These are phyloP conservation scores for Physaria fendleri DNA, from an alignment of 345 rosid species.

Conservation along the genomic window DNA sequence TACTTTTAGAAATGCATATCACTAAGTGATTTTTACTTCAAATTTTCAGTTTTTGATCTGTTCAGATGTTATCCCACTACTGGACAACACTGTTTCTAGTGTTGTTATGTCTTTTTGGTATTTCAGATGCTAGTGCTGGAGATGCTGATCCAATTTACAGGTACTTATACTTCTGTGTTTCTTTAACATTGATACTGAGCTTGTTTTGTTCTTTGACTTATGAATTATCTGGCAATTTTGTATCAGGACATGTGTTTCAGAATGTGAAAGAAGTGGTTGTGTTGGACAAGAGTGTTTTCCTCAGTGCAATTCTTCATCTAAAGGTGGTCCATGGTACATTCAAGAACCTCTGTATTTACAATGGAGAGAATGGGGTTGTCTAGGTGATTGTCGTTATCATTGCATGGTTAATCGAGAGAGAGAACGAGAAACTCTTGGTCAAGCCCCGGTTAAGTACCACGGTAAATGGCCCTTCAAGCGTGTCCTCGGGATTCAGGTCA, in stretches of 20 bases:
- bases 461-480: conserved; percentile 86
- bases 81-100: conserved; percentile 25
- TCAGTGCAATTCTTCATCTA: conserved; percentile 52
- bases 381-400: conserved; percentile 62
- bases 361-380: conserved; percentile 73
- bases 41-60: not conserved
- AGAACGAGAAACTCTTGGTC: conserved; percentile 43
- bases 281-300: conserved; percentile 56
- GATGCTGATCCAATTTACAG: conserved; percentile 69
- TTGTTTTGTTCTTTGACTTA: not conserved
- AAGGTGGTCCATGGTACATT: conserved; percentile 56
- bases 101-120: conserved; percentile 32
- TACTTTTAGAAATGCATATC: not conserved
- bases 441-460: conserved; percentile 60
- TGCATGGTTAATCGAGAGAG: conserved; percentile 66
- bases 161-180: conserved; percentile 25
- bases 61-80: conserved; percentile 33
- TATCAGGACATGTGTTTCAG: conserved; percentile 48
- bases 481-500: conserved; percentile 63
- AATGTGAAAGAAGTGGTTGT: conserved; percentile 59
- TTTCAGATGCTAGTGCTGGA: conserved; percentile 58
- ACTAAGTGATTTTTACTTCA: not conserved
- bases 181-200: not conserved
- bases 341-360: conserved; percentile 60
- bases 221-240: not conserved